Base-by-base conservation (phyloP, 73 alveolate species). In the Paramecium caudatum region DNA sequence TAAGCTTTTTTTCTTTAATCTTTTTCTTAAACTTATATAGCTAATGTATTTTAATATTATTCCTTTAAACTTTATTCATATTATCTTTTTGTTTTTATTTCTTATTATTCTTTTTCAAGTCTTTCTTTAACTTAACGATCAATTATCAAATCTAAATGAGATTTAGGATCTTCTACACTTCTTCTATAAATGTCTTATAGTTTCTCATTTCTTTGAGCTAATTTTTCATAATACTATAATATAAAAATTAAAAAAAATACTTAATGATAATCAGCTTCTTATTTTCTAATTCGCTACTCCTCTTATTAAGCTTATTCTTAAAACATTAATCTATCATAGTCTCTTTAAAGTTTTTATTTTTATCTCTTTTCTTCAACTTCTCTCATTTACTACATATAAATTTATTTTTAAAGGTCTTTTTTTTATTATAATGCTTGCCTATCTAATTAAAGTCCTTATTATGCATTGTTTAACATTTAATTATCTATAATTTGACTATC, bases 261-360 rank as follows among this genome's bases (percentile, higher is more conserved):
- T 34, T 68, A 32, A 17, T 68, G 25, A 68, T 68, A 68, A 33
- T 68, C 84, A 32, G 25, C 47, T 9, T 68, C 84, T 68, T 34
- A n/a, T 68, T 68, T 9, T 7, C 25, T n/a, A 10, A 34, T 34
- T 23, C 84, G 8, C 34, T 68, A 49, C 34, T 34, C 17, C 30
- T 68, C 84, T 68, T 68, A 25, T 19, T 25, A 25, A 3, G 47
- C 61, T 32, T 34, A 37, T 34, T 68, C 84, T 5, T 34, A 37
- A 68, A 37, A 32, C 19, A 37, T 32, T 34, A 34, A 7, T 68
- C 84, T 68, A n/a, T 68, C 84, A 9, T 68, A 68, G 19, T 68
- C 84, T 9, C 33, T 68, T 25, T 68, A 17, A 12, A 34, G 21
- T 68, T 43, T 68, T 30, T 68, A 34, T 8, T 16, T 68, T 43